phyloP scores from a whole-genome alignment of 148 eudicot species.

The Rhododendron molle region DNA sequence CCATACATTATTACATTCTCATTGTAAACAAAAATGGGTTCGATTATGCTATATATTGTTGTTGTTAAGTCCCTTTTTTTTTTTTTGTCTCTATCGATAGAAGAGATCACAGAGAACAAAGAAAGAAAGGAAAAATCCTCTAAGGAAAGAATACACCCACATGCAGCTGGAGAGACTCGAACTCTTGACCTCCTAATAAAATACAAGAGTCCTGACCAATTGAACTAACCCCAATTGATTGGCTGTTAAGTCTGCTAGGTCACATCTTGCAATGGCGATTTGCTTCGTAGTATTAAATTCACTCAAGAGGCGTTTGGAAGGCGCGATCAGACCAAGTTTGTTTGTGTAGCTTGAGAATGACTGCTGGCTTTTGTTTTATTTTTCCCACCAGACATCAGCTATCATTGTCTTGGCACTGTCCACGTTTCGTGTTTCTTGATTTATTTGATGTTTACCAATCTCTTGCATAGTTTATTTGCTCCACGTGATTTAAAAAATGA shows the following conservation, averaged over 20 bases:
- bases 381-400: not conserved
- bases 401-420: not conserved
- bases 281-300: not conserved
- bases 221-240: too few relatives aligned
- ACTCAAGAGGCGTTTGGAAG: not conserved
- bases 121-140: too few relatives aligned
- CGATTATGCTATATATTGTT: not conserved
- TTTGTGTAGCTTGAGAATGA: not conserved
- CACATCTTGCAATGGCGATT: not conserved
- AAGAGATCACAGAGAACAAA: too few relatives aligned
- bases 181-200: too few relatives aligned
- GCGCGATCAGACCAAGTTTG: not conserved
- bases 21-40: not conserved
- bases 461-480: not conserved
- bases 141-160: too few relatives aligned
- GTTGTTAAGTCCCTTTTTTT: too few relatives aligned
- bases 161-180: too few relatives aligned
- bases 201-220: too few relatives aligned
- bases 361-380: not conserved
- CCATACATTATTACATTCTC: not conserved
- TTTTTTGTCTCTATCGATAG: too few relatives aligned
- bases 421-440: not conserved
- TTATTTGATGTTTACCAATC: too few relatives aligned
- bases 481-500: not conserved
- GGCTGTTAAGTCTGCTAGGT: not conserved